Percentiles rank a stretch among this genome's conserved stretches.
These are phyloP conservation scores for Hirschfeldia incana DNA, from an alignment of 345 rosid genomes.

Conservation along the genomic window DNA sequence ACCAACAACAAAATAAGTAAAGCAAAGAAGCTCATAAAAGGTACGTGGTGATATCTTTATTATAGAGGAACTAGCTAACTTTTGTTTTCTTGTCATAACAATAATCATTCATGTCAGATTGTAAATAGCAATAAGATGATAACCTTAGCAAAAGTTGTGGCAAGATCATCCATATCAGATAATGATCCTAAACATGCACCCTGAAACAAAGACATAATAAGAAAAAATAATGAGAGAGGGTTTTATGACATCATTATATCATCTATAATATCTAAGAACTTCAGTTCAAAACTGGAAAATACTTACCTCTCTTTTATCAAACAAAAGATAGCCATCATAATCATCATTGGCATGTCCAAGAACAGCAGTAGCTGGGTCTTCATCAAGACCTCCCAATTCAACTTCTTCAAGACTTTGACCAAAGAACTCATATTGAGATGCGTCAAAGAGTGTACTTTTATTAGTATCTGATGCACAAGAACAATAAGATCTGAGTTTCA, in stretches of 20 bases:
- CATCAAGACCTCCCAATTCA: conserved; percentile 74
- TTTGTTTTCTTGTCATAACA: no score
- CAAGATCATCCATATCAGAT: background rate
- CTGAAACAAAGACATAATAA: background rate
- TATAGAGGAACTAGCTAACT: background rate
- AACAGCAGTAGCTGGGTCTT: conserved; percentile 32
- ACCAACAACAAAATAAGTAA: background rate
- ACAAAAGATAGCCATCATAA: conserved; percentile 82
- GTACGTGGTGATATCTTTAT: no score
- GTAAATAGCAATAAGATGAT: no score
- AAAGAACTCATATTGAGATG: conserved; percentile 73
- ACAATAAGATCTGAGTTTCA: background rate
- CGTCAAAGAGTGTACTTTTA: conserved; percentile 51
- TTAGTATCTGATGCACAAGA: conserved; percentile 31
- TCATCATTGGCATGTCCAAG: conserved; percentile 69
- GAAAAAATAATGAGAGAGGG: background rate
- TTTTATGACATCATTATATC: background rate
- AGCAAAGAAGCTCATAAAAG: no score
- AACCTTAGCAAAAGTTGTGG: background rate
- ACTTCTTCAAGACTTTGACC: conserved; percentile 62
- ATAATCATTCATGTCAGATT: no score
- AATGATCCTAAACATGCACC: background rate
- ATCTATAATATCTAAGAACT: background rate
- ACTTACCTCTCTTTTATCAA: conserved; percentile 45
- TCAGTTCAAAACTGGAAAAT: background rate